Percentiles rank a stretch among this genome's conserved stretches.
These are phyloP conservation scores for Umbellularia californica DNA, from an alignment of 164 flowering plant genomes.

Conservation along the genomic window DNA sequence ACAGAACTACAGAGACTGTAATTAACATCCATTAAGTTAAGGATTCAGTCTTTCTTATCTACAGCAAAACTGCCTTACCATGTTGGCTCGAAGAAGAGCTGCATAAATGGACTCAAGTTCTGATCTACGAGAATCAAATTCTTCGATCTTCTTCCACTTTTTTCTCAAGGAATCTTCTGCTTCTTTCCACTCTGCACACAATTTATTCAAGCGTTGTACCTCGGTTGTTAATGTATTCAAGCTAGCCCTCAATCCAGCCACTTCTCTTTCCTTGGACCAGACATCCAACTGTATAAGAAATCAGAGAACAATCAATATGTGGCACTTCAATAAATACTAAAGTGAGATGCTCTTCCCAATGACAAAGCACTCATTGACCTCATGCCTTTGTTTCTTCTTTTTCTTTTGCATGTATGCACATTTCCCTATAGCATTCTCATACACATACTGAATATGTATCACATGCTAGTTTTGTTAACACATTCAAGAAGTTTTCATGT, in stretches of 20 bases:
- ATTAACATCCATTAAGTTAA: neutral
- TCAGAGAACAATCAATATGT: constrained; percentile 3
- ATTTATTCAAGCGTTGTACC: constrained; percentile 76
- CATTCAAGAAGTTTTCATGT: too few relatives aligned
- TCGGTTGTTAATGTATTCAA: constrained; percentile 80
- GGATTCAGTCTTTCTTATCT: neutral
- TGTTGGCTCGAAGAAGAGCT: constrained; percentile 74
- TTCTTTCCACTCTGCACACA: constrained; percentile 94
- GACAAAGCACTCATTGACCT: neutral
- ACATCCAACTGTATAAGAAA: constrained; percentile 71
- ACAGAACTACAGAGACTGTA: too few relatives aligned
- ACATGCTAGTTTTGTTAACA: neutral
- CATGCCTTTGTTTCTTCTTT: neutral
- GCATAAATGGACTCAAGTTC: constrained; percentile 84
- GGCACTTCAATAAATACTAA: neutral
- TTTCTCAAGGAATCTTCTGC: constrained; percentile 91
- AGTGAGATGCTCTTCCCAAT: neutral
- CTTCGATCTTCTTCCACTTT: constrained; percentile 99
- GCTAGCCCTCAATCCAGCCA: constrained; percentile 91
- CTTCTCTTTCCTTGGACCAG: constrained; percentile 96
- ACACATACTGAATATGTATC: too few relatives aligned
- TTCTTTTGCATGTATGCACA: neutral
- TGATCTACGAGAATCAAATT: constrained; percentile 94
- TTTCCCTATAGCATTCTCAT: too few relatives aligned
- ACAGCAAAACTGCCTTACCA: constrained; percentile 38